Evolutionary conservation across 2,329 filamentous ascomycete genomes (phyloP), one percentile per base, ranked within the genome.

Genomic region (Podosphaera xanthii): DNA sequence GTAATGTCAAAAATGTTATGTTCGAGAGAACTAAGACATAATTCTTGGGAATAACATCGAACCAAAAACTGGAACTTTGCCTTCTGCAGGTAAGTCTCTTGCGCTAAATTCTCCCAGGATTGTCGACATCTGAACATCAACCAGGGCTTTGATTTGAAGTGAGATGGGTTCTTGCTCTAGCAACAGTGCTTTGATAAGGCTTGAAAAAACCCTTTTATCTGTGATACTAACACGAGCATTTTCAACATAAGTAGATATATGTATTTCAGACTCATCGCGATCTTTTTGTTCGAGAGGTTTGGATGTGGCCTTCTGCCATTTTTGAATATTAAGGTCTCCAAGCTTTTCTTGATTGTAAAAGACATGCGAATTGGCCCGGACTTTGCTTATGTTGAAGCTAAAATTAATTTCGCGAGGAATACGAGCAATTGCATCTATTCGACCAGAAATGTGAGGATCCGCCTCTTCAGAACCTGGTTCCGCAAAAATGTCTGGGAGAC

Each of bases 391-490:
- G 62, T 86, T 81, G 58, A 98, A 73, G 57, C 83, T 80, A 64
- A 97, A 84, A 67, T 94, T 89, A 76, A 97, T 84, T 68, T 95
- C 86, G 50, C 86, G 77, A 0, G 92, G 92, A 40, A 97, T 70
- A 9, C 76, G 81, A 34, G 94, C 84, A 22, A 90, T 75, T 9
- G 90, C 90, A 61, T 86, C 76, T 53, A 96, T 84, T 30, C 84
- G 83, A 2, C 90, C 90, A 36, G 88, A 94, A 14, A 98, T 82
- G 59, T 79, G 82, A 8, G 90, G 89, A 59, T 84, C 80, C 3
- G 84, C 76, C 57, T 83, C 80, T 0, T 87, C 86, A 9, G 83
- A 80, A 60, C 78, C 80, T 0, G 87, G 86, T 22, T 89, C 82
- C 2, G 88, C 87, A 65, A 84, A 79, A 0, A 87, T 85, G 65